phyloP scores from a whole-genome alignment of 495 filamentous ascomycete genomes.

The Lasiosphaeriaceae sp. region DNA sequence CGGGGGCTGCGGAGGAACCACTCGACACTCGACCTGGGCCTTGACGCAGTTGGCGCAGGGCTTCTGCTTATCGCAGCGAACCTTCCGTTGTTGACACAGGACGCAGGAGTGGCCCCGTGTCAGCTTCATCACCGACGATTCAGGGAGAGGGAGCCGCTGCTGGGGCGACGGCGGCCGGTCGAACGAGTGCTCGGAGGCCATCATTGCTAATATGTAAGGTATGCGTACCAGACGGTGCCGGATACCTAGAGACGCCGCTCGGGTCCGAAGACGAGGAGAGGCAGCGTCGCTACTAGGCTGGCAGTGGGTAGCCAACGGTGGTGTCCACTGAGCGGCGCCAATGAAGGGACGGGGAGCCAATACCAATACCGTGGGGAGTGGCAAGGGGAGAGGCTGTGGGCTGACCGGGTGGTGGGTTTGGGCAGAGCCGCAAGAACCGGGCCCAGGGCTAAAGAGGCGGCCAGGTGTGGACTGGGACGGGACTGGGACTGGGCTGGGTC shows the following conservation, averaged over 20 bases:
- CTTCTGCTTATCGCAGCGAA: constrained; percentile 62
- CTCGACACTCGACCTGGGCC: constrained; percentile 55
- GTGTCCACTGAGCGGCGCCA: neutral
- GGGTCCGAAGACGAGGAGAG: constrained; percentile 9
- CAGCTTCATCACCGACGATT: constrained; percentile 44
- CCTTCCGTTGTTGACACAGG: constrained; percentile 63
- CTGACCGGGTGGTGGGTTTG: neutral
- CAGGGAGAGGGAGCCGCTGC: constrained; percentile 22
- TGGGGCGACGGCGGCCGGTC: constrained; percentile 33
- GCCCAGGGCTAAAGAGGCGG: neutral
- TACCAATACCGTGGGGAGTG: neutral
- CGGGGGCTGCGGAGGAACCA: constrained; percentile 55
- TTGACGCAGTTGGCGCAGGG: constrained; percentile 65
- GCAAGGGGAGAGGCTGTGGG: neutral
- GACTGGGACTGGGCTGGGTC: no score
- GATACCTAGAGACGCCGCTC: constrained; percentile 9
- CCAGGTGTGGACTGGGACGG: no score
- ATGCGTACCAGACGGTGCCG: constrained; percentile 6
- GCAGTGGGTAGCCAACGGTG: neutral
- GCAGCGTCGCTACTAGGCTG: neutral
- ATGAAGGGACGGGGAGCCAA: no score
- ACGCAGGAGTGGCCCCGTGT: constrained; percentile 59
- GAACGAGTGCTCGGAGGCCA: constrained; percentile 29
- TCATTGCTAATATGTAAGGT: constrained; percentile 20
- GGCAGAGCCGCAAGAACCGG: neutral